Percentiles rank a stretch among this genome's conserved stretches.
Evolutionary conservation across 495 filamentous ascomycete species (phyloP).

Genomic region (Podospora didyma): DNA sequence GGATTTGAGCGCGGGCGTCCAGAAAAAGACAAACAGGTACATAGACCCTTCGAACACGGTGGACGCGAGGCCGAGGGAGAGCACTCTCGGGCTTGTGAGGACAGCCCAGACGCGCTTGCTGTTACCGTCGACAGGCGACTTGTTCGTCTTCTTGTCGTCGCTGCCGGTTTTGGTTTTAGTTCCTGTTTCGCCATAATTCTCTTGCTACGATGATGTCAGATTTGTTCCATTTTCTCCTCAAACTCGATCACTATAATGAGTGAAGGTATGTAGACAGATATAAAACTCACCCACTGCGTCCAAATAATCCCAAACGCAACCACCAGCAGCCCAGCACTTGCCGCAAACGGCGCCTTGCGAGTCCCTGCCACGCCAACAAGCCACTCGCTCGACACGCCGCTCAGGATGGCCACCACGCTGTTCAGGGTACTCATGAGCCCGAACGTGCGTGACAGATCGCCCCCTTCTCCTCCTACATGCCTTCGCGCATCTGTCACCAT

Average conservation of each 20-base stretch:
- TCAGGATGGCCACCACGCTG: slow-evolving; percentile 45
- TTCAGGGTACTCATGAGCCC: slow-evolving; percentile 50
- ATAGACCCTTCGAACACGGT: slow-evolving; percentile 56
- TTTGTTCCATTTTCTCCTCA: not conserved
- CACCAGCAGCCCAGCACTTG: slow-evolving; percentile 35
- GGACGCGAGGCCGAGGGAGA: slow-evolving; percentile 44
- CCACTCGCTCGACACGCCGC: slow-evolving; percentile 54
- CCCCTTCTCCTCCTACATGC: slow-evolving; percentile 23
- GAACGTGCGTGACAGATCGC: slow-evolving; percentile 41
- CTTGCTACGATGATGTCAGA: slow-evolving; percentile 28
- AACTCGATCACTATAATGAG: too few relatives aligned
- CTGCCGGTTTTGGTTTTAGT: not conserved
- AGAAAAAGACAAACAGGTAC: slow-evolving; percentile 59
- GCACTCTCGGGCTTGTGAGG: slow-evolving; percentile 34
- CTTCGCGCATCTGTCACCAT: slow-evolving; percentile 50
- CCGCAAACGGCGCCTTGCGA: slow-evolving; percentile 48
- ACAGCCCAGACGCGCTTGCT: slow-evolving; percentile 19
- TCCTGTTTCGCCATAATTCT: slow-evolving; percentile 42
- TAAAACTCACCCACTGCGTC: slow-evolving; percentile 43
- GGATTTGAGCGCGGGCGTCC: slow-evolving; percentile 46
- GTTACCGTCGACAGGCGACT: not conserved
- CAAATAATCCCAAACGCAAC: slow-evolving; percentile 38
- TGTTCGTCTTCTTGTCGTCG: not conserved
- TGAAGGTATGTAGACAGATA: not conserved
- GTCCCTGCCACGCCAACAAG: slow-evolving; percentile 38